Evolutionary conservation across 768 basidiomycete species (phyloP).

Genomic region (Boletus eberwhitei): DNA sequence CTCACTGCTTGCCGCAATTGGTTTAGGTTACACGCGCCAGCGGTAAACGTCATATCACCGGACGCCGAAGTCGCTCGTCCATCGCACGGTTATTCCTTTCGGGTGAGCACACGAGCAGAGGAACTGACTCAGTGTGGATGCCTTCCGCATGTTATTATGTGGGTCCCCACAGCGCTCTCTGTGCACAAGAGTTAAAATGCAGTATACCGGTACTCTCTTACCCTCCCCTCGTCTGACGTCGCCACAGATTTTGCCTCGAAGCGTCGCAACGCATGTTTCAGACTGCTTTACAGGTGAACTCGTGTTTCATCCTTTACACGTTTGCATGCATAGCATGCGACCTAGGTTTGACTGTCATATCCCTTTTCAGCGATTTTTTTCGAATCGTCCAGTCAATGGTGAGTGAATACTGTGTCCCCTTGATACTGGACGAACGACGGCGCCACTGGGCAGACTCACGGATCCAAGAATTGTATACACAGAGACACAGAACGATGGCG

Average conservation of each 20-base stretch:
- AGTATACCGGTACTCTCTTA: slow-evolving; percentile 3
- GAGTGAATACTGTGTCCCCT: slow-evolving; percentile 1
- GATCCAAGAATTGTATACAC: neutral
- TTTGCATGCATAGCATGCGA: slow-evolving; percentile 1
- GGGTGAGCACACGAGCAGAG: neutral
- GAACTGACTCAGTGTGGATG: neutral
- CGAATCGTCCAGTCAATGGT: neutral
- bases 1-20: slow-evolving; percentile 20
- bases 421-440: slow-evolving; percentile 5
- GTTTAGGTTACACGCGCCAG: neutral
- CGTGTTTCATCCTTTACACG: slow-evolving; percentile 3
- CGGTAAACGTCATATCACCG: neutral
- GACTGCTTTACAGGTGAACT: slow-evolving; percentile 4
- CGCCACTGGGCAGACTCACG: slow-evolving; percentile 6
- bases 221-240: neutral
- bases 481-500: slow-evolving; percentile 6
- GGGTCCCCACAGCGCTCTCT: slow-evolving; percentile 2
- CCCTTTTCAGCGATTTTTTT: neutral
- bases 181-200: slow-evolving; percentile 1
- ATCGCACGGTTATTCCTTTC: neutral
- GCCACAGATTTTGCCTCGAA: slow-evolving; percentile 22
- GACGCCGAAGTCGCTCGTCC: neutral
- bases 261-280: neutral
- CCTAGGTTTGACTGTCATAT: neutral
- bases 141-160: slow-evolving; percentile 1